Base-by-base conservation (phyloP, 163 green algal species). In the Chlorella variabilis region DNA sequence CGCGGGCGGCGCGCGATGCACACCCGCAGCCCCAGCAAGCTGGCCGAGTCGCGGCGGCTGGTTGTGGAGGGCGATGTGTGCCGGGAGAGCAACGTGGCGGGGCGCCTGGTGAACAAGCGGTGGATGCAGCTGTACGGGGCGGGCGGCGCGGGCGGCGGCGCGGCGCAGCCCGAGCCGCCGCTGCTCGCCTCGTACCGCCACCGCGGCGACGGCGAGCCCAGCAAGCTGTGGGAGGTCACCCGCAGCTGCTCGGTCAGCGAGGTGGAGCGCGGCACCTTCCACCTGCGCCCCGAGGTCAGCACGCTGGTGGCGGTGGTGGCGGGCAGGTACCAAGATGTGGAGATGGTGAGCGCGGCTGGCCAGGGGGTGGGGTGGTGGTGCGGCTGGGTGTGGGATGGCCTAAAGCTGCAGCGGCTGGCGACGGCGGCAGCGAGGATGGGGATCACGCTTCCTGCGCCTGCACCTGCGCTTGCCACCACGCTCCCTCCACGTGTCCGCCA, bases 161-260 rank as follows among this genome's bases (percentile, higher is more conserved):
- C 2, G n/a, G 39, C n/a, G 41, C 5, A 6, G 2, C 2, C 49
- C 0, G 76, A 82, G 38, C 66, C 77, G 51, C 77, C 77, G 15
- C 33, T 83, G 49, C 77, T 83, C 36, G 77, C 66, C 36, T 38
- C 17, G 23, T 83, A 61, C 51, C 65, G 77, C 7, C 36, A 62
- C n/a, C 36, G 20, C 0, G 56, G 38, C 18, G 77, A 83, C 23
- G 20, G 31, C 4, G 66, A 77, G 77, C 83, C 83, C 1, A 75
- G 39, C 25, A 87, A 87, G 77, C 31, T 85, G 9, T 87, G 83
- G 83, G n/a, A 54, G 23, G 58, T 87, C 27, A 85, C 77, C 11
- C 49, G 41, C 9, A 61, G 51, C 41, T 82, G 81, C n/a, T 58
- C 33, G 2, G 34, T 87, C 2, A 82, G 29, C 27, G 75, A 71